These are phyloP conservation scores for Boletus patriciae DNA, from an alignment of 768 basidiomycete species.

Conservation along the genomic window DNA sequence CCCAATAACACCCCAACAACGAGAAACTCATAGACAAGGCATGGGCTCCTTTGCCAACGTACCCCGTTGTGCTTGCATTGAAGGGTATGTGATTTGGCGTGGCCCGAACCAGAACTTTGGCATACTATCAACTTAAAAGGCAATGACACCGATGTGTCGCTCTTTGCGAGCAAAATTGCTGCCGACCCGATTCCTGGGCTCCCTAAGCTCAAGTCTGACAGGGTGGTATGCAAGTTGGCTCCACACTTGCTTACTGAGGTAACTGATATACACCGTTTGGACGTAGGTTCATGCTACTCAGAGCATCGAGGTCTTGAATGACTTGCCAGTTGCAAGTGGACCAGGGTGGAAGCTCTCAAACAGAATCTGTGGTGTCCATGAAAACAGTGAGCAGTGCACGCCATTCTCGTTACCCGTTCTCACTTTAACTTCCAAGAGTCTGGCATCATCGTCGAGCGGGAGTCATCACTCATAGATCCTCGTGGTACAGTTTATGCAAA, in stretches of 20 bases:
- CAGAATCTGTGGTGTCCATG: conserved; percentile 66
- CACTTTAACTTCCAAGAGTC: conserved; percentile 47
- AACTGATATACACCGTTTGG: neutral
- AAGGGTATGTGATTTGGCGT: conserved; percentile 46
- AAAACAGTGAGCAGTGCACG: conserved; percentile 64
- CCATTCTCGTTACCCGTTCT: neutral
- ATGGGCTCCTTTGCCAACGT: conserved; percentile 81
- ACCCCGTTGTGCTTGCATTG: conserved; percentile 74
- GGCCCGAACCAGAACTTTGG: neutral
- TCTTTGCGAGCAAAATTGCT: conserved; percentile 54
- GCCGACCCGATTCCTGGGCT: conserved; percentile 56
- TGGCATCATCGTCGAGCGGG: conserved; percentile 69
- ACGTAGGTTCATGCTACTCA: conserved; percentile 74
- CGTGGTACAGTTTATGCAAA: conserved; percentile 59
- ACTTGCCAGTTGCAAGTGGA: conserved; percentile 74
- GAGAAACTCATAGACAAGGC: conserved; percentile 47
- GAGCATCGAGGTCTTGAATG: conserved; percentile 74
- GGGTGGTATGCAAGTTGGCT: conserved; percentile 49
- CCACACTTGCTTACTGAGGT: neutral
- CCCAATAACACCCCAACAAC: neutral
- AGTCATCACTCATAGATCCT: conserved; percentile 62
- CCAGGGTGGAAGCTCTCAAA: conserved; percentile 74
- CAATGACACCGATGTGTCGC: conserved; percentile 61
- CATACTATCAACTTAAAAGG: conserved; percentile 34
- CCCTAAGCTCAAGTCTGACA: conserved; percentile 68